These are phyloP conservation scores for Zymoseptoria passerinii DNA, from an alignment of 2,329 filamentous ascomycete species.

Conservation along the genomic window DNA sequence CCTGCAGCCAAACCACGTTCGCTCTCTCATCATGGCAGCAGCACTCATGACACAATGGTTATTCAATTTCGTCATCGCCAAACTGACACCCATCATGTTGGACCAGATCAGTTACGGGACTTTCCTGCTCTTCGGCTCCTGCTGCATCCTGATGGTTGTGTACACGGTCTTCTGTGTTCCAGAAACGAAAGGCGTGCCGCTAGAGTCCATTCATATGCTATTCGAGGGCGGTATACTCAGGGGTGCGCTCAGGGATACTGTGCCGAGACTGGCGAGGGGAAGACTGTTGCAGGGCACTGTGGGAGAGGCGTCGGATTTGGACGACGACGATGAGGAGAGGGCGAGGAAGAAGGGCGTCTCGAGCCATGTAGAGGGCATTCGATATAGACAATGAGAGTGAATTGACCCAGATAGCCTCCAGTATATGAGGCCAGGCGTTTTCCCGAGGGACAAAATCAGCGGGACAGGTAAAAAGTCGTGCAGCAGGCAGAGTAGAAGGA, in stretches of 20 bases:
- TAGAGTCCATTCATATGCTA: constrained; percentile 35
- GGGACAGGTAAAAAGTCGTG: too few relatives aligned
- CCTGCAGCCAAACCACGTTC: constrained; percentile 25
- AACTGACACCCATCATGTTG: constrained; percentile 36
- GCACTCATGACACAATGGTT: constrained; percentile 42
- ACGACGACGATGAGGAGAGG: constrained; percentile 24
- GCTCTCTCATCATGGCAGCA: constrained; percentile 36
- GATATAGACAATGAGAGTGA: neutral
- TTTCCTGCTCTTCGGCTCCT: constrained; percentile 32
- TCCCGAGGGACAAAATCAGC: too few relatives aligned
- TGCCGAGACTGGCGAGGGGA: constrained; percentile 31
- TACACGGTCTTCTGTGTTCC: constrained; percentile 37
- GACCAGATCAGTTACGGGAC: constrained; percentile 37
- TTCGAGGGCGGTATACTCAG: constrained; percentile 37
- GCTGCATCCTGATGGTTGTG: constrained; percentile 36
- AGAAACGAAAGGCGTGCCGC: constrained; percentile 37
- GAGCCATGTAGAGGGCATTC: constrained; percentile 9
- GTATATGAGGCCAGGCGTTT: too few relatives aligned
- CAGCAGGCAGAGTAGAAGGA: too few relatives aligned
- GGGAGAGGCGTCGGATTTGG: constrained; percentile 16
- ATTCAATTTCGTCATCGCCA: constrained; percentile 31
- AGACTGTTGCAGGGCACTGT: constrained; percentile 29
- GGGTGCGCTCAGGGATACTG: constrained; percentile 33
- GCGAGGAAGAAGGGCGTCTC: constrained; percentile 9
- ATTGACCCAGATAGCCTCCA: neutral